Percentiles rank a stretch among this genome's conserved stretches.
phyloP scores from a whole-genome alignment of 352 stramenopile species.

The Globisporangium splendens region DNA sequence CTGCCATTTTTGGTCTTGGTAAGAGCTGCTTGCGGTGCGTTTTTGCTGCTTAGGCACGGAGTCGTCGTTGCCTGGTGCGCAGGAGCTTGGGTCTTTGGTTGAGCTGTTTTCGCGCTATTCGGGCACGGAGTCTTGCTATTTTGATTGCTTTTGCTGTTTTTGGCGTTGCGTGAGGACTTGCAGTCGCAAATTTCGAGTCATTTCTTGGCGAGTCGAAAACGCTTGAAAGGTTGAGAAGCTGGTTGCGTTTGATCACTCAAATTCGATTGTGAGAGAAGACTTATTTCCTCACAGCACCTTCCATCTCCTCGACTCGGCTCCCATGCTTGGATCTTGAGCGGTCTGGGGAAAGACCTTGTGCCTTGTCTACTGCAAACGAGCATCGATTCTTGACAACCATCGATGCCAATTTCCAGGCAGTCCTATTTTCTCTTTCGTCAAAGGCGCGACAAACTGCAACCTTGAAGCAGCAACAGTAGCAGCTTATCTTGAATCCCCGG shows the following conservation, averaged over 20 bases:
- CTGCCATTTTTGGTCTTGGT: constrained; percentile 1
- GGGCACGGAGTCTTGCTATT: constrained; percentile 15
- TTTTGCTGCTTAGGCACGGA: constrained; percentile 12
- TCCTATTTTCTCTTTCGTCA: too few species aligned
- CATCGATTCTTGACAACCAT: too few species aligned
- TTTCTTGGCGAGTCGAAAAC: constrained; percentile 33
- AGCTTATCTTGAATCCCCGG: too few species aligned
- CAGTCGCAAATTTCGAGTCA: constrained; percentile 34
- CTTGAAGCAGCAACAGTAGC: too few species aligned
- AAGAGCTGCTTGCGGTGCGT: constrained; percentile 2
- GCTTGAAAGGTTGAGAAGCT: constrained; percentile 15
- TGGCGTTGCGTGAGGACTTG: constrained; percentile 24
- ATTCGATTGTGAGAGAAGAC: constrained; percentile 17
- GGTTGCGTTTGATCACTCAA: constrained; percentile 20
- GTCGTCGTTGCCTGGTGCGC: neutral
- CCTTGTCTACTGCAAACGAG: too few species aligned
- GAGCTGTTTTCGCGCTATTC: constrained; percentile 16
- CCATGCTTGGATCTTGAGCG: too few species aligned
- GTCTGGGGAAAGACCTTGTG: too few species aligned
- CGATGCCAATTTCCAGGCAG: too few species aligned
- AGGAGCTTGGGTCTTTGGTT: neutral
- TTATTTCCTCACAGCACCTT: neutral
- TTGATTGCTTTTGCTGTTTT: constrained; percentile 10
- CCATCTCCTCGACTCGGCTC: too few species aligned
- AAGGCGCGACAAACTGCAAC: too few species aligned